phyloP scores from a whole-genome alignment of 805 yeast genomes.

The Candida sanyiensis region DNA sequence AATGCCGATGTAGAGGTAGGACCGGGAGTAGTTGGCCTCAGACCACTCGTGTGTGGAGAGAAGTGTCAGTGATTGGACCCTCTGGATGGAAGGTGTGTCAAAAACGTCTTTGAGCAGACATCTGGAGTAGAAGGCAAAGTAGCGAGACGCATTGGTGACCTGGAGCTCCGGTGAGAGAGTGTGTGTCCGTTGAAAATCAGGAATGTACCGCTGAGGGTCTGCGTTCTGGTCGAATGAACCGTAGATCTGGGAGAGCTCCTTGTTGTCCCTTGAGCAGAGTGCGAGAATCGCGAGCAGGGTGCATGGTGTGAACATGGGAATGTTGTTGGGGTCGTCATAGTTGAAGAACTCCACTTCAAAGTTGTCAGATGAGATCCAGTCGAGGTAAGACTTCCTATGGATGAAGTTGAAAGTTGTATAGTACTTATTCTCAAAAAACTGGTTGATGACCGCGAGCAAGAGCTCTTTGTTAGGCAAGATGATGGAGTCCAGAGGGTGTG shows the following conservation, averaged over 20 bases:
- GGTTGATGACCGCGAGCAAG: constrained; percentile 5
- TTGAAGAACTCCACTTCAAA: constrained; percentile 14
- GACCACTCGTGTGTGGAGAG: constrained; percentile 39
- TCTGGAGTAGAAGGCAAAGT: constrained; percentile 38
- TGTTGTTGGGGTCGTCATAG: constrained; percentile 15
- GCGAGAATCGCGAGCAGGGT: constrained; percentile 32
- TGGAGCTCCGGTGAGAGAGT: constrained; percentile 4
- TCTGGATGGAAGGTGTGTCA: constrained; percentile 34
- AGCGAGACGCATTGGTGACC: constrained; percentile 32
- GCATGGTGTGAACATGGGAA: constrained; percentile 14
- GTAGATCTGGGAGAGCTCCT: constrained; percentile 26
- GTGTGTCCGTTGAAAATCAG: constrained; percentile 14
- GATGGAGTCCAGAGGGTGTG: constrained; percentile 12
- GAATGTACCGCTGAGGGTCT: constrained; percentile 27
- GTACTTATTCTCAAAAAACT: constrained; percentile 11
- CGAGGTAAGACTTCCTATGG: constrained; percentile 9
- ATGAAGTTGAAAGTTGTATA: constrained; percentile 12
- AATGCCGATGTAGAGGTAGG: constrained; percentile 35
- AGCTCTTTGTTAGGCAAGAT: constrained; percentile 11
- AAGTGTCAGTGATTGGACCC: constrained; percentile 34
- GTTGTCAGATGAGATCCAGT: constrained; percentile 8
- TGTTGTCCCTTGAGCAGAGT: constrained; percentile 32
- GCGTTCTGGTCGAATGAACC: constrained; percentile 29
- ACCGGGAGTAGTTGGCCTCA: constrained; percentile 32
- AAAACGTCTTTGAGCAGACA: constrained; percentile 28